Conservation (phyloP, 2,329 filamentous ascomycete species). For the Fusarium longipes region DNA sequence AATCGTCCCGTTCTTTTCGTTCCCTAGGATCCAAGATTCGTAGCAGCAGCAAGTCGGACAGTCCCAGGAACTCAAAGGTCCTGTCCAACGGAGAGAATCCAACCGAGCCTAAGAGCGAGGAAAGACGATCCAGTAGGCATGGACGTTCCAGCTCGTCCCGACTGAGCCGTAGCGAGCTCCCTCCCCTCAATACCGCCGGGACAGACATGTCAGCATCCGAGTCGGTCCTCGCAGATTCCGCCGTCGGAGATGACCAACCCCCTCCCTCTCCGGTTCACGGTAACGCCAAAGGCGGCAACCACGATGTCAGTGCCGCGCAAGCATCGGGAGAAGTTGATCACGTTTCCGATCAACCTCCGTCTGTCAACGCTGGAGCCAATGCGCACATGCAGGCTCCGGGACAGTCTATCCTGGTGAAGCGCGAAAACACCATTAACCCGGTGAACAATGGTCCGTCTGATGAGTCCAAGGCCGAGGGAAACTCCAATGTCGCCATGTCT, state of each 20-base stretch:
- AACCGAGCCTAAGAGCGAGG: constrained; percentile 72
- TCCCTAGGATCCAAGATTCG: constrained; percentile 91
- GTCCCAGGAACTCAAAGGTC: constrained; percentile 80
- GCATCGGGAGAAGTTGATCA: constrained; percentile 91
- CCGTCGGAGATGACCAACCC: constrained; percentile 62
- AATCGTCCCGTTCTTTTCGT: constrained; percentile 87
- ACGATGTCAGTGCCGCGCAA: constrained; percentile 83
- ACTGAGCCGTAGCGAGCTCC: constrained; percentile 58
- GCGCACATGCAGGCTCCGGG: constrained; percentile 75
- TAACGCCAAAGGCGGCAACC: constrained; percentile 77
- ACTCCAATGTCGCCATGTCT: constrained; percentile 78
- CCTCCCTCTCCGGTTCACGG: constrained; percentile 90
- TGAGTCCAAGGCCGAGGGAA: constrained; percentile 57
- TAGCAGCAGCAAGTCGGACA: constrained; percentile 77
- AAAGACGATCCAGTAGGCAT: constrained; percentile 76
- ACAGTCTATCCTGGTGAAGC: constrained; percentile 89
- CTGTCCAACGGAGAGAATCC: constrained; percentile 68
- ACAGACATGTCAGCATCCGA: constrained; percentile 55
- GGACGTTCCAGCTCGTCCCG: constrained; percentile 62
- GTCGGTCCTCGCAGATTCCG: constrained; percentile 52
- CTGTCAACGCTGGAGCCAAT: constrained; percentile 69
- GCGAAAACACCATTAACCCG: constrained; percentile 76
- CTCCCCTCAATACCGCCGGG: constrained; percentile 56
- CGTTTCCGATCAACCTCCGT: constrained; percentile 90
- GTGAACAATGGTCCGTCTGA: constrained; percentile 63